phyloP scores from a whole-genome alignment of 2,329 filamentous ascomycete genomes.

The Epicoccum sorghinum region DNA sequence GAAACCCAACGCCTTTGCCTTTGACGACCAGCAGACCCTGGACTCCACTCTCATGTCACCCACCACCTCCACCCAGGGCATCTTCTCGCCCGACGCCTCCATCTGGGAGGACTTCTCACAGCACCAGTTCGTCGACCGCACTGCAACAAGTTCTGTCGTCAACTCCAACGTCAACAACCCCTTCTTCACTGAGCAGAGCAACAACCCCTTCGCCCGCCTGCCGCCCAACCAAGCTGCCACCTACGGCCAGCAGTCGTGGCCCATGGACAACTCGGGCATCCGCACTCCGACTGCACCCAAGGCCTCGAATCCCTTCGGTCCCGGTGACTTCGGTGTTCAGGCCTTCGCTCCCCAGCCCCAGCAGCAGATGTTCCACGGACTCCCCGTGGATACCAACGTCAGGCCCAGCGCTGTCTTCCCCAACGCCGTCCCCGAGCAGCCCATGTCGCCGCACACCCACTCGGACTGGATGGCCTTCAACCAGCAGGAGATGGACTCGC shows the following conservation, averaged over 20 bases:
- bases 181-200: conserved; percentile 54
- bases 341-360: conserved; percentile 51
- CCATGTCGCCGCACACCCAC: conserved; percentile 67
- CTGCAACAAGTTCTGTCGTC: conserved; percentile 45
- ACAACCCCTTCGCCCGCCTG: conserved; percentile 69
- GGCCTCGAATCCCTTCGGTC: conserved; percentile 69
- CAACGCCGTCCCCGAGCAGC: conserved; percentile 49
- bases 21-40: conserved; percentile 59
- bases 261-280: conserved; percentile 68
- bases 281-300: conserved; percentile 77
- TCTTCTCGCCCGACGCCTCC: conserved; percentile 60
- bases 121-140: conserved; percentile 47
- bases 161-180: conserved; percentile 54
- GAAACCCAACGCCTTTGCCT: conserved; percentile 48
- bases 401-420: conserved; percentile 59
- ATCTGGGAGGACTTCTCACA: conserved; percentile 55
- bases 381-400: conserved; percentile 48
- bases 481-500: conserved; percentile 57
- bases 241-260: conserved; percentile 64
- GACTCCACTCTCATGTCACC: conserved; percentile 58
- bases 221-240: conserved; percentile 54
- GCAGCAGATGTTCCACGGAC: conserved; percentile 48
- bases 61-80: conserved; percentile 55
- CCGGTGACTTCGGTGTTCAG: conserved; percentile 56
- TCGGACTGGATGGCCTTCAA: conserved; percentile 63